phyloP scores from a whole-genome alignment of 768 basidiomycete genomes.

The Lactifluus echinatus region DNA sequence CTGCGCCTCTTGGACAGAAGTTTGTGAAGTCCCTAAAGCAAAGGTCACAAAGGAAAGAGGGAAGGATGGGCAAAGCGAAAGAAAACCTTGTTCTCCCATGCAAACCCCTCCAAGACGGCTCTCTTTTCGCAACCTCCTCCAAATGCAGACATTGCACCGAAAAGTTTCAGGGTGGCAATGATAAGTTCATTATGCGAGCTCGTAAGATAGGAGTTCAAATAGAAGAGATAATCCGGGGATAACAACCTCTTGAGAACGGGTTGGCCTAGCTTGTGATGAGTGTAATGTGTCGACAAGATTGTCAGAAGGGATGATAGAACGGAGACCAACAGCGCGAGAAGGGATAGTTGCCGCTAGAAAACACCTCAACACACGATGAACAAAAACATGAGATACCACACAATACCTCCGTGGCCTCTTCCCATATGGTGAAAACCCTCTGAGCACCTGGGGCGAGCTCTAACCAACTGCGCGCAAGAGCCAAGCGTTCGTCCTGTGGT shows the following conservation, averaged over 20 bases:
- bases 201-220: slow-evolving; percentile 53
- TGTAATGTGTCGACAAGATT: slow-evolving; percentile 59
- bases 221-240: slow-evolving; percentile 44
- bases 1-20: slow-evolving; percentile 64
- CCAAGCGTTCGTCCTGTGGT: slow-evolving; percentile 51
- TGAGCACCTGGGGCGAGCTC: slow-evolving; percentile 44
- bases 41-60: not conserved
- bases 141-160: slow-evolving; percentile 51
- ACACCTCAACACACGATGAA: slow-evolving; percentile 1
- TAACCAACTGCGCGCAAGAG: slow-evolving; percentile 56
- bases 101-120: slow-evolving; percentile 55
- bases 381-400: not conserved
- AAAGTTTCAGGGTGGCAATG: slow-evolving; percentile 56
- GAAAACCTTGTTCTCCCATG: slow-evolving; percentile 74
- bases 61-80: slow-evolving; percentile 1
- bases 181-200: slow-evolving; percentile 58
- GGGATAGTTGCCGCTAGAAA: slow-evolving; percentile 36
- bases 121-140: slow-evolving; percentile 59
- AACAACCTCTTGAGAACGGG: slow-evolving; percentile 56
- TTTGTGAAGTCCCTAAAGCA: slow-evolving; percentile 50
- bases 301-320: slow-evolving; percentile 51
- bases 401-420: slow-evolving; percentile 42
- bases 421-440: slow-evolving; percentile 60
- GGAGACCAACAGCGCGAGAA: slow-evolving; percentile 39
- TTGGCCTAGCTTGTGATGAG: slow-evolving; percentile 52